Evolutionary conservation across 78 protist species (phyloP).

Genomic region (Polysphondylium violaceum): DNA sequence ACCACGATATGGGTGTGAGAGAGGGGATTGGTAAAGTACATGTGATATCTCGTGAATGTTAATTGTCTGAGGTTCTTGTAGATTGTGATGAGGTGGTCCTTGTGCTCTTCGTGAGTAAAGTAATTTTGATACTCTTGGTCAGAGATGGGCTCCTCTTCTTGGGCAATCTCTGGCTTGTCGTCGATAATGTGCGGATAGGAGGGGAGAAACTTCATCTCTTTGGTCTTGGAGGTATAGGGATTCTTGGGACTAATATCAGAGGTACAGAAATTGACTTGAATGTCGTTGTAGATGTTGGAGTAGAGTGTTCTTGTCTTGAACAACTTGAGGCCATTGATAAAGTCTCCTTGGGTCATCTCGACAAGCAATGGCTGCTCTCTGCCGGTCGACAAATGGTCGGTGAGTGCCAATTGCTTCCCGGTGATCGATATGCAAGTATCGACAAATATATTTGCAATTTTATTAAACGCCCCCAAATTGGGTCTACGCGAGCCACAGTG

Average conservation of each 20-base stretch:
- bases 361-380: constrained; percentile 16
- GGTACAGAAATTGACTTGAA: constrained; percentile 59
- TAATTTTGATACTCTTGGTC: neutral
- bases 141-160: neutral
- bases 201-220: neutral
- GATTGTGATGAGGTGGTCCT: neutral
- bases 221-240: constrained; percentile 37
- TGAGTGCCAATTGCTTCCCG: constrained; percentile 47
- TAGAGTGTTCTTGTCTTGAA: constrained; percentile 39
- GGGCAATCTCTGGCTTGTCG: neutral
- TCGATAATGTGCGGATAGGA: constrained; percentile 38
- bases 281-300: constrained; percentile 44
- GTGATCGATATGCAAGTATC: neutral
- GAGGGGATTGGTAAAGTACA: constrained; percentile 4
- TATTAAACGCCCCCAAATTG: neutral
- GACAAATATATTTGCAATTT: constrained; percentile 2
- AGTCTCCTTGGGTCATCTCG: neutral
- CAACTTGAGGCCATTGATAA: constrained; percentile 5
- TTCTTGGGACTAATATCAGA: constrained; percentile 54
- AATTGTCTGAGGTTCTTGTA: constrained; percentile 20
- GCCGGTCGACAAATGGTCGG: neutral
- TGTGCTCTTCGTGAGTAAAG: constrained; percentile 32
- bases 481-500: constrained; percentile 63
- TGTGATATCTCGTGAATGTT: constrained; percentile 25
- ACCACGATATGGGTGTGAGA: constrained; percentile 54